Conservation (phyloP, 148 eudicot species). For the Amaranthus palmeri region DNA sequence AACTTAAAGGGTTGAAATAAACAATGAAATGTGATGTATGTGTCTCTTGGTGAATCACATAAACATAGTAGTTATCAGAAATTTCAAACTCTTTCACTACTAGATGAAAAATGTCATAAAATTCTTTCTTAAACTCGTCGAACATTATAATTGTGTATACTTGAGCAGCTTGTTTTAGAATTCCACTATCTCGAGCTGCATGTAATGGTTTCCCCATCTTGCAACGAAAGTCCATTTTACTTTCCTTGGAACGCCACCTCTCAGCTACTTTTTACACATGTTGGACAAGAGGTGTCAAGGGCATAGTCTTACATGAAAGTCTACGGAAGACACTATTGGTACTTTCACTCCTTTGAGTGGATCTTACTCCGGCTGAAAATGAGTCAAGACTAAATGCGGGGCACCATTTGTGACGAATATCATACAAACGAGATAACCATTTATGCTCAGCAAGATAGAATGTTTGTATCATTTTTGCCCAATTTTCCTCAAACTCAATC, state of each 20-base stretch:
- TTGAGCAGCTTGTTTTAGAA: neutral
- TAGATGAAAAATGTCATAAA: conserved; percentile 1
- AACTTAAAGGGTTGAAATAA: too few species aligned
- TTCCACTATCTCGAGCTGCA: conserved; percentile 10
- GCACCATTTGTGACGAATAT: conserved; percentile 1
- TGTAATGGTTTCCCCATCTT: neutral
- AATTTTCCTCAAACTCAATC: neutral
- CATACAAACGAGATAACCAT: neutral
- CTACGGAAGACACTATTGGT: neutral
- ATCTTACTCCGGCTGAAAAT: conserved; percentile 4
- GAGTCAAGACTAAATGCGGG: neutral
- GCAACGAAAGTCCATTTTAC: neutral
- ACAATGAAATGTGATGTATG: too few species aligned
- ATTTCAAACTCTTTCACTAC: neutral
- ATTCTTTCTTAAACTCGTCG: neutral
- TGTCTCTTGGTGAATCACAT: too few species aligned
- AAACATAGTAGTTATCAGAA: too few species aligned
- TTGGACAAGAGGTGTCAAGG: neutral
- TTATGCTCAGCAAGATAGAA: neutral
- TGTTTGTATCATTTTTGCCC: neutral
- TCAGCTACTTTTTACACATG: neutral
- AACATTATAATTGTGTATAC: neutral
- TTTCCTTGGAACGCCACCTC: neutral
- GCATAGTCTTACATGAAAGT: conserved; percentile 2
- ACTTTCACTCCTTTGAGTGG: conserved; percentile 1